A percentile compares a stretch with the other conserved stretches of the same genome.
Evolutionary conservation across 306 rosid genomes (phyloP).

Genomic region (Citrullus mucosospermus): DNA sequence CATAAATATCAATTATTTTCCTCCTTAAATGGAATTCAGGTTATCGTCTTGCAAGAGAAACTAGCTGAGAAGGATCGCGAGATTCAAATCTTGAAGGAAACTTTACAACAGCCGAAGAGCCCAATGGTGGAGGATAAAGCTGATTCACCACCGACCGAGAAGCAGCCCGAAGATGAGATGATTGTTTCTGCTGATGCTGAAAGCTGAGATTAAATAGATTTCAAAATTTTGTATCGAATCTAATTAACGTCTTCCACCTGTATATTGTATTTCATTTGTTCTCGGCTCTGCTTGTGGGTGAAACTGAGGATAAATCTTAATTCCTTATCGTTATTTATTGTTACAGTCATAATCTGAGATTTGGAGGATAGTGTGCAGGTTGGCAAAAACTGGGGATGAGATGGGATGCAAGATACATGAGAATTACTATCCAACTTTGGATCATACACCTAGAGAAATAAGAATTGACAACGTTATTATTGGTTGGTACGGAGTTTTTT

Average conservation of each 20-base stretch:
- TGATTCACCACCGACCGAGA: slow-evolving; percentile 18
- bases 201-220: background rate
- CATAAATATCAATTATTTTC: background rate
- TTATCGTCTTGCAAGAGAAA: slow-evolving; percentile 50
- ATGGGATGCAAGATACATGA: too few relatives aligned
- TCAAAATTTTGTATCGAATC: slow-evolving; percentile 14
- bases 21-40: slow-evolving; percentile 22
- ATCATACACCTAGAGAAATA: too few relatives aligned
- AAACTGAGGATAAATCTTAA: background rate
- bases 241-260: background rate
- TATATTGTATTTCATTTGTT: background rate
- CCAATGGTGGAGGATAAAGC: slow-evolving; percentile 18
- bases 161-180: slow-evolving; percentile 16
- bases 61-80: slow-evolving; percentile 55
- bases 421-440: too few relatives aligned
- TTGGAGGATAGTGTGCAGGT: too few relatives aligned
- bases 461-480: background rate
- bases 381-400: too few relatives aligned
- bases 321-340: background rate
- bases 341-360: too few relatives aligned
- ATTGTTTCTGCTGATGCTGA: slow-evolving; percentile 21
- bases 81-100: slow-evolving; percentile 39
- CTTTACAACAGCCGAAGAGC: slow-evolving; percentile 33
- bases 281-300: background rate
- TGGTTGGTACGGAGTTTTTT: slow-evolving; percentile 1